These are phyloP conservation scores for Colletotrichum sp. DNA, from an alignment of 2,329 filamentous ascomycete genomes.

Conservation along the genomic window DNA sequence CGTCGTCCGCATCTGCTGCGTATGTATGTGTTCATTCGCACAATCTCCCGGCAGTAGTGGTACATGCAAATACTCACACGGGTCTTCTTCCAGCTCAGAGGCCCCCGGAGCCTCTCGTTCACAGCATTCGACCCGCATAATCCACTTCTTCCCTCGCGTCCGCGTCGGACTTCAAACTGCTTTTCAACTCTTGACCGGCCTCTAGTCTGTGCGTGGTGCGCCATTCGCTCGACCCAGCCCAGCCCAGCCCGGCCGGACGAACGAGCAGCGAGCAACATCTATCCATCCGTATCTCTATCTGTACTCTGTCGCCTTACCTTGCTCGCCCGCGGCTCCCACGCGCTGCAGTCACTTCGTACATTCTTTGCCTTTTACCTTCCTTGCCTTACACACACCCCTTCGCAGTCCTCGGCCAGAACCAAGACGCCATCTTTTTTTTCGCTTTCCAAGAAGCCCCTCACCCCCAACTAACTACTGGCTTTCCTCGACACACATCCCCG, in stretches of 20 bases:
- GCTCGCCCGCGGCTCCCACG: background rate
- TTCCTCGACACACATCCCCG: slow-evolving; percentile 8
- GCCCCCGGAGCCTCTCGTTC: background rate
- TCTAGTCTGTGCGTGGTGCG: slow-evolving; percentile 17
- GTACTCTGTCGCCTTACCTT: background rate
- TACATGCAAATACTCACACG: background rate
- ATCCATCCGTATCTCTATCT: background rate
- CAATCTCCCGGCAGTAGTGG: background rate
- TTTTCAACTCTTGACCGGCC: slow-evolving; percentile 5
- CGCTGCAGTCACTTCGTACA: background rate
- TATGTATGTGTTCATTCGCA: background rate
- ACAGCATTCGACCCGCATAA: background rate
- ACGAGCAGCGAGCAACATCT: background rate
- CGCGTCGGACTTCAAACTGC: slow-evolving; percentile 10
- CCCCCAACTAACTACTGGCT: background rate
- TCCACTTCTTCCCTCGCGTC: slow-evolving; percentile 18
- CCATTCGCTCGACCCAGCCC: background rate
- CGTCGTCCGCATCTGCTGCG: background rate
- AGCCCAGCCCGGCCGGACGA: background rate
- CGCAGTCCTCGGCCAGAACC: background rate
- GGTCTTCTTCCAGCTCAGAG: background rate
- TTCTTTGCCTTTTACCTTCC: background rate
- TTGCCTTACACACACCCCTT: background rate
- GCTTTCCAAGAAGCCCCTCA: background rate
- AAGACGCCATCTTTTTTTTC: background rate